Conservation (phyloP, 148 eudicot species). For the Salicornia ramosissima region DNA sequence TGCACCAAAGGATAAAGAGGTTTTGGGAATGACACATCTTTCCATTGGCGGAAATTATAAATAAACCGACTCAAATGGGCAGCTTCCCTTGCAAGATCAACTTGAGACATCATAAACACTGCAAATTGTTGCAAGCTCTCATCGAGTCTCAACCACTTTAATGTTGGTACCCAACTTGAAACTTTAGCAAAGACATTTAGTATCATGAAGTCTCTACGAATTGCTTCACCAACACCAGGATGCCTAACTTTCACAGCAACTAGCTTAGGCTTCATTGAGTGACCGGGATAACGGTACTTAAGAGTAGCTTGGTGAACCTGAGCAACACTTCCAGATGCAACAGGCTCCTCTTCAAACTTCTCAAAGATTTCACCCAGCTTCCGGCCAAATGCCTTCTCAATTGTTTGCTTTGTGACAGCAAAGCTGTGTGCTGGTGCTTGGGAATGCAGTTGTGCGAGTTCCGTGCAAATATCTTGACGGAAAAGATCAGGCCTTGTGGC, state of each 20-base stretch:
- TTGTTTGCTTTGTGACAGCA: slow-evolving; percentile 53
- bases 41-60: slow-evolving; percentile 74
- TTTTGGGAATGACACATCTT: slow-evolving; percentile 85
- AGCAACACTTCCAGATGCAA: slow-evolving; percentile 86
- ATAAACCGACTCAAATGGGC: slow-evolving; percentile 82
- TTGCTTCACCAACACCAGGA: slow-evolving; percentile 85
- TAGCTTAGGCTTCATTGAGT: slow-evolving; percentile 47
- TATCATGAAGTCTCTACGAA: slow-evolving; percentile 67
- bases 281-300: slow-evolving; percentile 58
- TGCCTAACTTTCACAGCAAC: slow-evolving; percentile 91
- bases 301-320: slow-evolving; percentile 75
- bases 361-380: slow-evolving; percentile 71
- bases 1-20: slow-evolving; percentile 84
- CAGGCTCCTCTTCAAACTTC: slow-evolving; percentile 71
- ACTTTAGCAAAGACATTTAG: slow-evolving; percentile 60
- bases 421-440: slow-evolving; percentile 76
- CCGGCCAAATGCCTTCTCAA: slow-evolving; percentile 75
- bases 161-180: slow-evolving; percentile 52
- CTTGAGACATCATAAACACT: slow-evolving; percentile 92
- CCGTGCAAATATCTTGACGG: slow-evolving; percentile 59
- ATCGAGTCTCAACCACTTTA: slow-evolving; percentile 79
- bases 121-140: slow-evolving; percentile 87
- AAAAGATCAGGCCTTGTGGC: slow-evolving; percentile 88
- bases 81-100: slow-evolving; percentile 91
- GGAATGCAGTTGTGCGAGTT: slow-evolving; percentile 64